Evolutionary conservation across 106 monocot genomes (phyloP), one percentile per base, ranked within the genome.

Genomic region (Gastrodia elata): DNA sequence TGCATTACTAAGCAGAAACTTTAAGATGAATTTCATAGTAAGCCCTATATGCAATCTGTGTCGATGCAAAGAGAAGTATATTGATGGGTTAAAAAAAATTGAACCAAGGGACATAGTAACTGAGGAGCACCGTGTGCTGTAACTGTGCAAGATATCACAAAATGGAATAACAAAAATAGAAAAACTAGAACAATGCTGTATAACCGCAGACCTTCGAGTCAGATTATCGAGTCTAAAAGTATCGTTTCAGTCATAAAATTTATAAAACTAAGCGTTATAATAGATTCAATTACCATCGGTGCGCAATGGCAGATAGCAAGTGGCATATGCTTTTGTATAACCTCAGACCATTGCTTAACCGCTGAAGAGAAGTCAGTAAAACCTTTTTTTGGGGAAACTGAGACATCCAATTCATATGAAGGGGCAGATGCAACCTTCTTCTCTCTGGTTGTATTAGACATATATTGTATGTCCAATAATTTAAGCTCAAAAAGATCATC

Each of bases 381-480:
- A 73, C 20, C 49, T 41, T 59, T 67, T 38, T 72, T 76, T 71
- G 73, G 75, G 38, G 65, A 44, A 28, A 57, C 80, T 39, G 57
- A 24, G 33, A 39, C 65, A 78, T 75, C 73, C 58, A 84, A 71
- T 77, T 80, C 81, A 87, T 87, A 87, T 75, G 77, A 83, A 73
- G 98, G 98, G 40, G 91, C 93, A 73, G 93, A 93, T 18, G 91
- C 91, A 58, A 93, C 76, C 49, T 43, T 86, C 64, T 83, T 91
- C 28, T 35, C 72, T 83, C 81, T 88, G 64, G 71, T 80, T 11
- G 38, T 70, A 75, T 87, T 91, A 55, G 83, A 76, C 48, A 78
- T 67, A 76, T 74, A 70, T 82, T 84, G 85, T 36, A 85, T 81
- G 82, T 97, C 97, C 40, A 76, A 65, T 64, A 88, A 82, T 85